Base-by-base conservation (phyloP, 2,329 filamentous ascomycete species). In the Alternaria longipes region DNA sequence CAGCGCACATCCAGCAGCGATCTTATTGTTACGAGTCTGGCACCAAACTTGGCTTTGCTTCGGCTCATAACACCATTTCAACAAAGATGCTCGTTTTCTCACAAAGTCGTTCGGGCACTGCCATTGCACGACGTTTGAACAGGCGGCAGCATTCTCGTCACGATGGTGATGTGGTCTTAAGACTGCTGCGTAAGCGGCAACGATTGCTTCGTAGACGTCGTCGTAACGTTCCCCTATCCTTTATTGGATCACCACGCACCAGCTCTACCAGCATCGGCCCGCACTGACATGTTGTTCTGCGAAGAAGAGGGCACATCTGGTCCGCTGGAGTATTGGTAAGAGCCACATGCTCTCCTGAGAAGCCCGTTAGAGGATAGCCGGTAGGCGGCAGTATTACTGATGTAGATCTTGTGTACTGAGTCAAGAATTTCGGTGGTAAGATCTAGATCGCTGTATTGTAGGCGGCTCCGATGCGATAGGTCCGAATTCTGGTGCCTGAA, bases 401-500 rank as follows among this genome's bases (percentile, higher is more conserved):
- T 16, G 32, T 22, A 38, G 30, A 50, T 9, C 30, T 14, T 12
- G 16, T 24, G 30, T 26, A 38, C 30, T 8, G 46, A 50, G 46
- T 56, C 30, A 54, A 20, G 40, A 24, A 34, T 18, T 12, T n/a
- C n/a, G 20, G 26, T 46, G 46, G 20, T 50, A 53, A 36, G 38
- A 56, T 60, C 46, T 57, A 40, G 47, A 60, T 41, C 30, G 26
- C 26, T 53, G 44, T n/a, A 46, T 20, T 49, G 14, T 28, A 75
- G 69, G 72, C 72, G 73, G 55, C 65, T 36, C 50, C 49, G 41
- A 58, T 55, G 22, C 66, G 62, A 74, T 74, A 68, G 68, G 73
- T 59, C 63, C 20, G 63, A 67, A 74, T 68, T 65, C 63, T 65
- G 71, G 53, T 74, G 73, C 72, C 72, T 75, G 69, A 67, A 68